Conservation (phyloP, 371 early-diverging fungal genomes). For the Mortierella sp. region DNA sequence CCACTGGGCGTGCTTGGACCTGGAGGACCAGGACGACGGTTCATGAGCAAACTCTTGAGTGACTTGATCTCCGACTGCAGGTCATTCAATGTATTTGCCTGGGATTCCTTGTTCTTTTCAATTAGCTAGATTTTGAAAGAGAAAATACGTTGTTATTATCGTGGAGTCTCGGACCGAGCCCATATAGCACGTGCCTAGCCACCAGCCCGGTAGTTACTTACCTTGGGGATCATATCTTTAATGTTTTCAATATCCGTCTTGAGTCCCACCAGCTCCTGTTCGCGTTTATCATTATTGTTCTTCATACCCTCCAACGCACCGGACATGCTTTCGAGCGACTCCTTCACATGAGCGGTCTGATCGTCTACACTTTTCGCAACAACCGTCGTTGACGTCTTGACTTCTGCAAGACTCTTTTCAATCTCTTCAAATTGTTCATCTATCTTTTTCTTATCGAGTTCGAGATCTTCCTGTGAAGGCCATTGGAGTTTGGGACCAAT, state of each 20-base stretch:
- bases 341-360: constrained; percentile 79
- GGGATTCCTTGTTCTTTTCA: constrained; percentile 80
- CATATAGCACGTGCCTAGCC: no score
- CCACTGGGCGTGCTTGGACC: constrained; percentile 17
- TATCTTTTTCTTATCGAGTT: constrained; percentile 77
- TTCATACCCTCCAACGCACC: constrained; percentile 76
- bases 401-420: constrained; percentile 76
- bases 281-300: constrained; percentile 75
- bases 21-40: constrained; percentile 64
- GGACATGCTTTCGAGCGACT: constrained; percentile 76
- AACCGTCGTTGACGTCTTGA: constrained; percentile 68
- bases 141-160: no score
- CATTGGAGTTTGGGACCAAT: constrained; percentile 76
- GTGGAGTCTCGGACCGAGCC: no score
- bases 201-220: constrained; percentile 26
- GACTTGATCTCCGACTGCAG: constrained; percentile 95
- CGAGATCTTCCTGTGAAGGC: constrained; percentile 74
- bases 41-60: constrained; percentile 86
- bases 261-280: constrained; percentile 77
- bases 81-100: constrained; percentile 76
- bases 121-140: constrained; percentile 63
- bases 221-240: constrained; percentile 82
- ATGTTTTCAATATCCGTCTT: constrained; percentile 83
- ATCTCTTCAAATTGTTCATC: constrained; percentile 82
- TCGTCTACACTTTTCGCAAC: constrained; percentile 70